phyloP scores from a whole-genome alignment of 2,329 filamentous ascomycete genomes.

The Verticillium dahliae region DNA sequence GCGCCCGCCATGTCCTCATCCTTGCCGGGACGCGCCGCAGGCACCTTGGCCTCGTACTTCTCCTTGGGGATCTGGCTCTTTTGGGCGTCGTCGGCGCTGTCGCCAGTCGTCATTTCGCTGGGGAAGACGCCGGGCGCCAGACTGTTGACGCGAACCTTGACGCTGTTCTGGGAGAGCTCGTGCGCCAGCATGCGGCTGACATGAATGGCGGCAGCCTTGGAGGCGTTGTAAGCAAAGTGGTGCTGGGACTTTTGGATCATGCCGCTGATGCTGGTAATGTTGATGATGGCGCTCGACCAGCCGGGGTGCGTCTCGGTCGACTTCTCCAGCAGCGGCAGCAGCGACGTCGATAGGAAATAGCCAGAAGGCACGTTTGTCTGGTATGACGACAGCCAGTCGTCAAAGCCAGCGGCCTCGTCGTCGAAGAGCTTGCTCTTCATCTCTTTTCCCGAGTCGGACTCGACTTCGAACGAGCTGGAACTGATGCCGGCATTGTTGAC shows the following conservation, averaged over 20 bases:
- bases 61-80: conserved; percentile 55
- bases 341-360: conserved; percentile 57
- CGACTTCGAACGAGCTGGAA: conserved; percentile 47
- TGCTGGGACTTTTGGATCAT: conserved; percentile 56
- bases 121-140: conserved; percentile 68
- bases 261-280: conserved; percentile 63
- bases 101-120: conserved; percentile 62
- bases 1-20: conserved; percentile 65
- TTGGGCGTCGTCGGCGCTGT: conserved; percentile 34
- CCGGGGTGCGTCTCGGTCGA: conserved; percentile 31
- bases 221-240: conserved; percentile 59
- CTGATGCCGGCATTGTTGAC: conserved; percentile 65
- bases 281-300: conserved; percentile 56
- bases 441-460: conserved; percentile 43
- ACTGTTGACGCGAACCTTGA: conserved; percentile 63
- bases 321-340: conserved; percentile 55
- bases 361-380: conserved; percentile 68
- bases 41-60: conserved; percentile 53
- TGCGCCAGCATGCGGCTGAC: conserved; percentile 57
- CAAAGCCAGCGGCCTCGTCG: conserved; percentile 46
- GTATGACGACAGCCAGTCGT: conserved; percentile 68
- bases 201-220: conserved; percentile 60
- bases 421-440: conserved; percentile 63
- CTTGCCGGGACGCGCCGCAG: conserved; percentile 59
- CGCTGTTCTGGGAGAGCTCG: conserved; percentile 50